Percentiles rank a stretch among this genome's conserved stretches.
phyloP scores from a whole-genome alignment of 352 stramenopile genomes.

The Globisporangium perplexum region DNA sequence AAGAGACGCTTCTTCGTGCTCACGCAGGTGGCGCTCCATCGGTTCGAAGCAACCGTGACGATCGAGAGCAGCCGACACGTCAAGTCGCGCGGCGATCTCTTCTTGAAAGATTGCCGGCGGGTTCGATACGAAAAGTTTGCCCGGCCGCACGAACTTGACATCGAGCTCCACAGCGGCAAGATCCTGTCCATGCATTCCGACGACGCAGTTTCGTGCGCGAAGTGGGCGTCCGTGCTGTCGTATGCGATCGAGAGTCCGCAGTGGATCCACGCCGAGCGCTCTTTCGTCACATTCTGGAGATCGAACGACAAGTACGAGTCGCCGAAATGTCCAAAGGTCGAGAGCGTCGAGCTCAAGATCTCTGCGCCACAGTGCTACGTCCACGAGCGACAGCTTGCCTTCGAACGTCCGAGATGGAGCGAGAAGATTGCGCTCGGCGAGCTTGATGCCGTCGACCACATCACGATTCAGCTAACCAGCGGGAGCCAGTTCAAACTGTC shows the following conservation, averaged over 20 bases:
- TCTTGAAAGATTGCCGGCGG: slow-evolving; percentile 23
- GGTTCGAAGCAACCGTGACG: slow-evolving; percentile 23
- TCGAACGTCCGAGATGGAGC: slow-evolving; percentile 17
- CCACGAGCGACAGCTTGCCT: not conserved
- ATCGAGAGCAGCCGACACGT: slow-evolving; percentile 13
- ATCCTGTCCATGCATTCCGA: slow-evolving; percentile 19
- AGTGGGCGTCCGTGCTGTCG: slow-evolving; percentile 32
- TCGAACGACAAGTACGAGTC: slow-evolving; percentile 28
- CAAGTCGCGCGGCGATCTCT: slow-evolving; percentile 21
- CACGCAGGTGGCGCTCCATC: slow-evolving; percentile 34
- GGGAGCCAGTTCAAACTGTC: slow-evolving; percentile 26
- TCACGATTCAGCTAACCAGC: slow-evolving; percentile 21
- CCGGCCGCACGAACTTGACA: slow-evolving; percentile 29
- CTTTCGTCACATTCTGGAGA: slow-evolving; percentile 28
- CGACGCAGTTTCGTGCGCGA: slow-evolving; percentile 27
- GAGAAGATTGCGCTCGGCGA: slow-evolving; percentile 26
- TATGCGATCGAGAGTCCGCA: slow-evolving; percentile 33
- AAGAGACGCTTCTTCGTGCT: slow-evolving; percentile 42
- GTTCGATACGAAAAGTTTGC: slow-evolving; percentile 35
- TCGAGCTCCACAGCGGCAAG: slow-evolving; percentile 27
- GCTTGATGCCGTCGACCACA: slow-evolving; percentile 11
- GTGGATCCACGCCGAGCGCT: slow-evolving; percentile 27
- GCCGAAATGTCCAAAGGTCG: slow-evolving; percentile 22
- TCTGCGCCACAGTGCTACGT: not conserved
- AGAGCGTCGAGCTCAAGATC: slow-evolving; percentile 14